Evolutionary conservation across 148 eudicot species (phyloP).

Genomic region (Heliosperma pusillum): DNA sequence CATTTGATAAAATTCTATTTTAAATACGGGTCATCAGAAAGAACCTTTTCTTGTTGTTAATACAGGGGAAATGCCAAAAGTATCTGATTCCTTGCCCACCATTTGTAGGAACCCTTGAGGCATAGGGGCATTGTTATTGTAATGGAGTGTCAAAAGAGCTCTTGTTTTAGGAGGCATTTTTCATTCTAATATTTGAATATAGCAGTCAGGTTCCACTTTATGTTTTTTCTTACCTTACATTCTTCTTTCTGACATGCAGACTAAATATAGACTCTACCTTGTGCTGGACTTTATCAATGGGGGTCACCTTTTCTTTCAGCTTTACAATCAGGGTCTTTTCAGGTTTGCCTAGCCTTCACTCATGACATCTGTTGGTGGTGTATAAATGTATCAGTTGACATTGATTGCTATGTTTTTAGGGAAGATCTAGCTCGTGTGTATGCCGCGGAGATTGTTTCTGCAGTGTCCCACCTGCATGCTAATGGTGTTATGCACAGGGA

Average conservation of each 20-base stretch:
- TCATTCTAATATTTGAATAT: slow-evolving; percentile 2
- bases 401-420: slow-evolving; percentile 39
- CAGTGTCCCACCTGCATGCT: slow-evolving; percentile 90
- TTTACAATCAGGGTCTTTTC: slow-evolving; percentile 72
- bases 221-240: slow-evolving; percentile 7
- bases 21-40: not conserved
- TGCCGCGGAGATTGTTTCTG: slow-evolving; percentile 87
- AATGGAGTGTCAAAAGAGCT: not conserved
- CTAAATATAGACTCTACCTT: slow-evolving; percentile 80
- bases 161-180: not conserved
- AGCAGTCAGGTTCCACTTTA: not conserved
- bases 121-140: not conserved
- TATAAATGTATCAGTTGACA: not conserved
- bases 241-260: slow-evolving; percentile 42
- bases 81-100: not conserved
- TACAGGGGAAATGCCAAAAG: not conserved
- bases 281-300: slow-evolving; percentile 90
- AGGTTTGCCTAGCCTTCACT: slow-evolving; percentile 32
- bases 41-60: not conserved
- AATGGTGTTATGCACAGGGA: slow-evolving; percentile 95
- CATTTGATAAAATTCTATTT: not conserved
- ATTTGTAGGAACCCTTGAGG: not conserved
- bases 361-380: slow-evolving; percentile 11
- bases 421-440: slow-evolving; percentile 94
- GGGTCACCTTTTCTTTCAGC: slow-evolving; percentile 91